Evolutionary conservation across 331 rosid genomes (phyloP), one percentile per base, ranked within the genome.

Genomic region (Erythrophleum ivorense): DNA sequence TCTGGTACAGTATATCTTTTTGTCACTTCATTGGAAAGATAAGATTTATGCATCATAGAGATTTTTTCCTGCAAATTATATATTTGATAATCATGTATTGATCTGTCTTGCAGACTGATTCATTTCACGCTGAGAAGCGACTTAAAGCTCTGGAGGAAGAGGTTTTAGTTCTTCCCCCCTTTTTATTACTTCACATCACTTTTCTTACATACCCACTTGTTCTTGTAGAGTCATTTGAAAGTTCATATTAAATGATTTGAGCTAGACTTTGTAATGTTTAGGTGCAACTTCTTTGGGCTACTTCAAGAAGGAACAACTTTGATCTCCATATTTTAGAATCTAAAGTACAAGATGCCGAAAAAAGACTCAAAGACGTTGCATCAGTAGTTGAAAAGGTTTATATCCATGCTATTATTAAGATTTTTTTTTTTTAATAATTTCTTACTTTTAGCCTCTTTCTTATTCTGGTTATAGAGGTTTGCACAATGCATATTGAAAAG

Each of bases 211-310:
- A 21, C 24, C 71, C 21, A 5, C 57, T 50, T 63, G 46, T 82
- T 21, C 77, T 66, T 53, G 9, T 76, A 36, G 85, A 73, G 81
- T 83, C 50, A 40, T 52, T 53, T 83, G 75, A 79, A 83, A 74
- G 83, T 85, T 87, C 87, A 73, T 78, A 86, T 86, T 85, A 79
- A 78, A 87, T 87, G 81, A 87, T 91, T 73, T 85, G 87, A 88
- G 87, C 80, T 87, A 73, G 89, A 82, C 43, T 86, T 85, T 81
- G 86, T 59, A 76, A 77, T 86, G 48, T 77, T 65, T 82, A 95
- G 99, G 97, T 95, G 59, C 94, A 81, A 86, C 82, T 24, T 75
- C 97, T 95, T 62, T 95, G 98, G 99, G 76, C 87, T 60, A 73
- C 85, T 41, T 87, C 85, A 48, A 89, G 97, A 82, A 95, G 71